phyloP scores from a whole-genome alignment of 192 early-diverging fungal species.

The Coemansia sp. region DNA sequence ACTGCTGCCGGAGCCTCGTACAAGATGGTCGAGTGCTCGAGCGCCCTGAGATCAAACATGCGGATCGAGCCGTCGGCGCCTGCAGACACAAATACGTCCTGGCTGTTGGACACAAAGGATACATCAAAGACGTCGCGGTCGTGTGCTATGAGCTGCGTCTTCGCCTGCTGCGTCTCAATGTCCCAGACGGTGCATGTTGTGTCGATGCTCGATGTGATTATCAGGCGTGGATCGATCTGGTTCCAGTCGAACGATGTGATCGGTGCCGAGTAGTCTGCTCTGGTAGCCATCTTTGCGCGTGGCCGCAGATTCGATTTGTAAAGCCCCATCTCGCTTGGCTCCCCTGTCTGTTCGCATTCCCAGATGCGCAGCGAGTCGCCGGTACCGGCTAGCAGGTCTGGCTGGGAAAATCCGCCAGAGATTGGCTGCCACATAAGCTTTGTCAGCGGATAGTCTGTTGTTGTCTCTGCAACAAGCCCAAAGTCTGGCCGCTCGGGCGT shows the following conservation, averaged over 20 bases:
- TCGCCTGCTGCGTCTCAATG: slow-evolving; percentile 92
- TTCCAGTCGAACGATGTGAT: slow-evolving; percentile 99
- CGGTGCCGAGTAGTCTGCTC: slow-evolving; percentile 81
- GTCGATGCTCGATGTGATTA: slow-evolving; percentile 94
- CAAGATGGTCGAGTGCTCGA: slow-evolving; percentile 97
- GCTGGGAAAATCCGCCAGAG: slow-evolving; percentile 40
- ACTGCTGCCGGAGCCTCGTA: slow-evolving; percentile 78
- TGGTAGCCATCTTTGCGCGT: slow-evolving; percentile 55
- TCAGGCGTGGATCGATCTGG: slow-evolving; percentile 74
- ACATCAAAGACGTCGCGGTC: slow-evolving; percentile 99
- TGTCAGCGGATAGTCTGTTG: slow-evolving; percentile 86
- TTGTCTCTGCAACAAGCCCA: slow-evolving; percentile 69
- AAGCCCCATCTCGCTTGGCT: slow-evolving; percentile 41
- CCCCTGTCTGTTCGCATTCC: slow-evolving; percentile 67
- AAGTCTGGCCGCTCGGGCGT: slow-evolving; percentile 63
- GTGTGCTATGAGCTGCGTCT: slow-evolving; percentile 99
- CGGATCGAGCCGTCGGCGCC: slow-evolving; percentile 97
- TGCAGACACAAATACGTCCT: slow-evolving; percentile 93
- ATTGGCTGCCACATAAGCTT: slow-evolving; percentile 87
- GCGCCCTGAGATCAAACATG: slow-evolving; percentile 93
- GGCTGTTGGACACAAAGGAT: slow-evolving; percentile 79
- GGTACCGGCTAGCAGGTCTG: slow-evolving; percentile 84
- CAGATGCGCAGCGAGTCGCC: slow-evolving; percentile 88
- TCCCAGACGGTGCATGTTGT: slow-evolving; percentile 99
- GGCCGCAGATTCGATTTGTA: slow-evolving; percentile 19